phyloP scores from a whole-genome alignment of 768 basidiomycete species.

The Mycena chlorophos region DNA sequence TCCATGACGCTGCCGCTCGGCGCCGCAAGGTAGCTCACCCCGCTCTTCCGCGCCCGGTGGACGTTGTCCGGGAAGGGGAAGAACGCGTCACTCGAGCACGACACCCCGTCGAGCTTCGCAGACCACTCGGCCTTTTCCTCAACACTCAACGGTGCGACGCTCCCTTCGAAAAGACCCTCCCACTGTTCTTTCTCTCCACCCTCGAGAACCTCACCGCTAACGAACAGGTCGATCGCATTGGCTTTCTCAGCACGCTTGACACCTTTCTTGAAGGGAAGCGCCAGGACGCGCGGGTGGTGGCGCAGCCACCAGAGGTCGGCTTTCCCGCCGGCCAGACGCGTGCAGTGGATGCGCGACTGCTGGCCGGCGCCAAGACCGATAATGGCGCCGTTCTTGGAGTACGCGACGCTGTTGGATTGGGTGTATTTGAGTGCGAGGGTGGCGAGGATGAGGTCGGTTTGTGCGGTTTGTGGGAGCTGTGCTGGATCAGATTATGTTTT shows the following conservation, averaged over 20 bases:
- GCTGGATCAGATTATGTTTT: constrained; percentile 30
- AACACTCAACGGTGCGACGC: constrained; percentile 63
- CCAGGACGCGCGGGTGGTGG: constrained; percentile 91
- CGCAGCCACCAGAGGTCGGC: constrained; percentile 99
- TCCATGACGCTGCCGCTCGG: constrained; percentile 97
- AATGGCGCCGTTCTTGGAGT: constrained; percentile 88
- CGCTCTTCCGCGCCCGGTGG: constrained; percentile 87
- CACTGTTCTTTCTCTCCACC: constrained; percentile 89
- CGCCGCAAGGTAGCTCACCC: constrained; percentile 89
- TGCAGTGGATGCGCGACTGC: constrained; percentile 99
- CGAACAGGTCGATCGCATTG: constrained; percentile 96
- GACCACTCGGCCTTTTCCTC: constrained; percentile 79
- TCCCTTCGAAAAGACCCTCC: constrained; percentile 81
- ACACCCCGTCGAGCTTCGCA: constrained; percentile 74
- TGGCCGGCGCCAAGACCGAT: constrained; percentile 97
- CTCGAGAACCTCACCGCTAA: constrained; percentile 84
- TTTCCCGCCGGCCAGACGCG: constrained; percentile 93
- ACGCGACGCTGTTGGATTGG: constrained; percentile 98
- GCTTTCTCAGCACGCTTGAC: constrained; percentile 98
- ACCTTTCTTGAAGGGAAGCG: constrained; percentile 94
- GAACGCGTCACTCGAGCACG: constrained; percentile 96
- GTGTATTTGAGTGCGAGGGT: constrained; percentile 98
- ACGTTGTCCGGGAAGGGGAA: constrained; percentile 99
- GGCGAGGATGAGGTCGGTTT: constrained; percentile 93
- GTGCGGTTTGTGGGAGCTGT: constrained; percentile 72